phyloP scores from a whole-genome alignment of 2,329 filamentous ascomycete genomes.

The Trichoderma sp. region DNA sequence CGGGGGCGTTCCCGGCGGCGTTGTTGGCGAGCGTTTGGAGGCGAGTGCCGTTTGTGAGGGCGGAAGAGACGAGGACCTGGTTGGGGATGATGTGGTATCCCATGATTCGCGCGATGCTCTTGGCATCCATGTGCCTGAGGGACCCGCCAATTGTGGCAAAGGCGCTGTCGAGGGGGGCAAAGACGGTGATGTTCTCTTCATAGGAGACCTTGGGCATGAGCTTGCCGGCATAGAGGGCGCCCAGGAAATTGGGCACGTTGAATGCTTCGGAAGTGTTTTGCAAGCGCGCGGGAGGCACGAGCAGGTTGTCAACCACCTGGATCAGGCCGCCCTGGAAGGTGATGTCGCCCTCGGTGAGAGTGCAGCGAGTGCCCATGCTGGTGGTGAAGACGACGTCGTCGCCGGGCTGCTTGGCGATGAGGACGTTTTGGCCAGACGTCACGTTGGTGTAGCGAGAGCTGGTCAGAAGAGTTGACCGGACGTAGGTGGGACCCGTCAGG shows the following conservation, averaged over 20 bases:
- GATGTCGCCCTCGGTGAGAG: conserved; percentile 47
- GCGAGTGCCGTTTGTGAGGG: conserved; percentile 37
- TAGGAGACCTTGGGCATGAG: conserved; percentile 46
- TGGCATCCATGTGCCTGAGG: conserved; percentile 47
- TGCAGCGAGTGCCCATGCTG: conserved; percentile 49
- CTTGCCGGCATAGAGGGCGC: conserved; percentile 36
- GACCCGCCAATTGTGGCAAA: conserved; percentile 59
- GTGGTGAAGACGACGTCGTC: conserved; percentile 51
- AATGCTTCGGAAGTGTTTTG: conserved; percentile 55
- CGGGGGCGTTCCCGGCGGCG: conserved; percentile 44
- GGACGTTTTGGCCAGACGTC: conserved; percentile 51
- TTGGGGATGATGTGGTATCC: conserved; percentile 66
- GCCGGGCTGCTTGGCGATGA: conserved; percentile 47
- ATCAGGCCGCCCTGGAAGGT: conserved; percentile 52
- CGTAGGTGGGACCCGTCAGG: conserved; percentile 40
- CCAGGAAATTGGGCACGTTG: conserved; percentile 44
- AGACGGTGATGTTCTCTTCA: conserved; percentile 57
- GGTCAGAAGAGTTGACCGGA: conserved; percentile 48
- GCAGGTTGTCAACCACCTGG: conserved; percentile 54
- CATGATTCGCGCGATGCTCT: conserved; percentile 55
- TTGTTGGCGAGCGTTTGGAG: conserved; percentile 40
- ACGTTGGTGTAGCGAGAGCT: conserved; percentile 50
- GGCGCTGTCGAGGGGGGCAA: conserved; percentile 62
- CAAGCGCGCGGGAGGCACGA: conserved; percentile 50
- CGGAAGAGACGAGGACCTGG: conserved; percentile 53